Conservation (phyloP, 148 eudicot genomes). For the Linanthus parryae region DNA sequence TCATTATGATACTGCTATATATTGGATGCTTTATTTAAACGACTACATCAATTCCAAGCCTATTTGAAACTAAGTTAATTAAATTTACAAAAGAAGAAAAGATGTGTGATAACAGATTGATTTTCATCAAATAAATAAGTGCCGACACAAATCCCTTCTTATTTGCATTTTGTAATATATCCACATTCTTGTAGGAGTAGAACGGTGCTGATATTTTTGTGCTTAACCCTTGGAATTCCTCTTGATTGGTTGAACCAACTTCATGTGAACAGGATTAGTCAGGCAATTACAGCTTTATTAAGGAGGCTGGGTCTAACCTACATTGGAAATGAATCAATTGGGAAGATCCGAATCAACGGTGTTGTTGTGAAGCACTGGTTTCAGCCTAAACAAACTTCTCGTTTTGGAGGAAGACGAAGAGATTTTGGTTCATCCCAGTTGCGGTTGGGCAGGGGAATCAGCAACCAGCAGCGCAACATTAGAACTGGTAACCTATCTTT, state of each 20-base stretch:
- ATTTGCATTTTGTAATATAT: no score
- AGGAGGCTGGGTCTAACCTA: conserved; percentile 73
- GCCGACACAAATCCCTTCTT: no score
- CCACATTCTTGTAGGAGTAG: no score
- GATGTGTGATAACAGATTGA: no score
- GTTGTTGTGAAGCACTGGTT: conserved; percentile 70
- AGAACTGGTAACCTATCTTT: conserved; percentile 61
- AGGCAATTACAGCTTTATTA: conserved; percentile 69
- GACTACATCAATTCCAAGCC: no score
- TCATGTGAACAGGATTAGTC: conserved; percentile 59
- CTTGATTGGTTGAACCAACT: conserved; percentile 4
- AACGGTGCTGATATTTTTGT: not conserved
- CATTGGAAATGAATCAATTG: conserved; percentile 74
- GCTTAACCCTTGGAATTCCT: not conserved
- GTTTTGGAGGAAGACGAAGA: conserved; percentile 28
- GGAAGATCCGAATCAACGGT: conserved; percentile 76
- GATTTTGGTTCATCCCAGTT: conserved; percentile 41
- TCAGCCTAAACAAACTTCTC: conserved; percentile 53
- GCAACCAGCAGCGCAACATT: conserved; percentile 67
- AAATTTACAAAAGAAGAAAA: no score
- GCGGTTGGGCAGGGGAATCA: conserved; percentile 51
- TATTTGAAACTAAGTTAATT: no score
- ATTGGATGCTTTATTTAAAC: no score
- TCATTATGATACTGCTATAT: no score
- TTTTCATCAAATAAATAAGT: no score